These are phyloP conservation scores for Cryphonectria parasitica DNA, from an alignment of 2,329 filamentous ascomycete genomes.

Conservation along the genomic window DNA sequence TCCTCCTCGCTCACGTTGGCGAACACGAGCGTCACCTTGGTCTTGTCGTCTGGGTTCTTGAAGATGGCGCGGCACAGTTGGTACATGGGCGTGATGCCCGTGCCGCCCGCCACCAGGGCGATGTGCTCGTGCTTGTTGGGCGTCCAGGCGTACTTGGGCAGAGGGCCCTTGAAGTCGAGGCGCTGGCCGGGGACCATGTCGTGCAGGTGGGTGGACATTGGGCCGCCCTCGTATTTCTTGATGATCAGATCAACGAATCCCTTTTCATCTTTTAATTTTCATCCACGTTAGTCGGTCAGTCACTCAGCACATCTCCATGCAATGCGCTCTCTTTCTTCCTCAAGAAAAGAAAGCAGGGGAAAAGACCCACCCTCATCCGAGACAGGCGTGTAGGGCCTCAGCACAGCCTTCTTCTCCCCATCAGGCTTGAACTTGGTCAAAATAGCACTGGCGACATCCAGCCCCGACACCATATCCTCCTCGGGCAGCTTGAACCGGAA, in stretches of 20 bases:
- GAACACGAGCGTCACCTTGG: conserved; percentile 93
- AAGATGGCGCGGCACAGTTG: conserved; percentile 91
- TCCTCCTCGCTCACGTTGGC: conserved; percentile 90
- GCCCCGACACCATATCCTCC: conserved; percentile 79
- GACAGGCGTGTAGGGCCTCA: conserved; percentile 91
- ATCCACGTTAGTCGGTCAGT: too few relatives aligned
- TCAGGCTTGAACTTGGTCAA: conserved; percentile 89
- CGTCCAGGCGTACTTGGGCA: conserved; percentile 90
- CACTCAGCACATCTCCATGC: not conserved
- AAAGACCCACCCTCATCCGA: conserved; percentile 73
- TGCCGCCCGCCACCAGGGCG: conserved; percentile 87
- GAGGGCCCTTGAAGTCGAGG: conserved; percentile 91
- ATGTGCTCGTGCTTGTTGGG: conserved; percentile 94
- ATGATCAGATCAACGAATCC: conserved; percentile 88
- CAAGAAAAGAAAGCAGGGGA: not conserved
- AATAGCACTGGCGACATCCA: conserved; percentile 82
- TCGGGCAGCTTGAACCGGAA: conserved; percentile 88
- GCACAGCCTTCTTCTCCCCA: conserved; percentile 81
- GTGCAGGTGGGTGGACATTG: conserved; percentile 91
- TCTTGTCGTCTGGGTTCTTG: conserved; percentile 95
- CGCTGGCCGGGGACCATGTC: conserved; percentile 78
- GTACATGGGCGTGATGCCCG: conserved; percentile 97
- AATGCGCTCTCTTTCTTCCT: not conserved
- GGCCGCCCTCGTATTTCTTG: conserved; percentile 87
- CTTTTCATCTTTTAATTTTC: conserved; percentile 58